A percentile compares a stretch with the other conserved stretches of the same genome.
Conservation (phyloP, 352 stramenopile genomes). For the Phytophthora vignae region DNA sequence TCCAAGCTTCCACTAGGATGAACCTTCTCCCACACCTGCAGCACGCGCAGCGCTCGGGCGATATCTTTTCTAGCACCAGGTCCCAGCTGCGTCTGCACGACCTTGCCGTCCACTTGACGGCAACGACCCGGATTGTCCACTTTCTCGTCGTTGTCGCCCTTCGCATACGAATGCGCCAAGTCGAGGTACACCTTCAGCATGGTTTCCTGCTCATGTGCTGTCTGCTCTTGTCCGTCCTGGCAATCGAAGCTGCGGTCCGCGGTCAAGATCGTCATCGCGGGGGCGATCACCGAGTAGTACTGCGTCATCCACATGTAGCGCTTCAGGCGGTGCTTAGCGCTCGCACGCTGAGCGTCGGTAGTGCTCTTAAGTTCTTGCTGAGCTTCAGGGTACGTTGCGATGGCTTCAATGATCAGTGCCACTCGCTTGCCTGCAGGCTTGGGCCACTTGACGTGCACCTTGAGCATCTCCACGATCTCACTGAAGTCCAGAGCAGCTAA, state of each 20-base stretch:
- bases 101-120: conserved; percentile 60
- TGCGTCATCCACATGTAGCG: conserved; percentile 75
- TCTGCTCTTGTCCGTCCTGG: not conserved
- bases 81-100: conserved; percentile 51
- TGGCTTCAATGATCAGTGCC: conserved; percentile 67
- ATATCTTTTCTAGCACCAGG: conserved; percentile 46
- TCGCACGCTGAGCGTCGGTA: conserved; percentile 3
- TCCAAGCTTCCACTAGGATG: conserved; percentile 35
- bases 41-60: conserved; percentile 55
- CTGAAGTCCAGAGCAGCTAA: conserved; percentile 36
- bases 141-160: conserved; percentile 17
- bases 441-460: conserved; percentile 79
- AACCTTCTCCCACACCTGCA: conserved; percentile 67
- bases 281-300: conserved; percentile 63
- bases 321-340: conserved; percentile 53
- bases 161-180: conserved; percentile 42
- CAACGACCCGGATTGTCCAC: conserved; percentile 23
- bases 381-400: conserved; percentile 55
- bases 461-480: conserved; percentile 76
- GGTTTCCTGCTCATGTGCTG: conserved; percentile 16
- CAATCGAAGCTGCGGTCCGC: conserved; percentile 33
- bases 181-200: conserved; percentile 48
- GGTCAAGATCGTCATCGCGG: conserved; percentile 61
- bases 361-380: not conserved
- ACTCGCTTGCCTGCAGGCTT: conserved; percentile 75